Percentiles rank a stretch among this genome's conserved stretches.
Evolutionary conservation across 2,329 filamentous ascomycete species (phyloP).

Genomic region (Aspergillus uvarum): DNA sequence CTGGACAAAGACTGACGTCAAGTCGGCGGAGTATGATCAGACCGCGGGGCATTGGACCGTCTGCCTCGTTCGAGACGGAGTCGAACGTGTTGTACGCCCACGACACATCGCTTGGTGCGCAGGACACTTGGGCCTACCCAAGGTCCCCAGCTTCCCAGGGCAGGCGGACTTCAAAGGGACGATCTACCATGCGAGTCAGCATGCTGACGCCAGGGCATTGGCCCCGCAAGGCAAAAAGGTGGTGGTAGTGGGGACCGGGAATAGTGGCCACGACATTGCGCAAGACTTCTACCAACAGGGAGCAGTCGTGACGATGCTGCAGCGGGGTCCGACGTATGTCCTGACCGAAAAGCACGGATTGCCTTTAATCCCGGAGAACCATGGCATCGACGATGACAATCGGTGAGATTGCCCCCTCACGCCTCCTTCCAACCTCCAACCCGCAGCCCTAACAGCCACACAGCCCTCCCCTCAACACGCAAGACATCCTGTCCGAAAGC

Average conservation of each 20-base stretch:
- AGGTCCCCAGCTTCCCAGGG: not conserved
- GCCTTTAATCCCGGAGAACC: not conserved
- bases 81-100: not conserved
- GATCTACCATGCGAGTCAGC: conserved; percentile 1
- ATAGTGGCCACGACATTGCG: conserved; percentile 5
- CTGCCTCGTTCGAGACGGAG: not conserved
- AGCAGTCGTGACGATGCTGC: conserved; percentile 1
- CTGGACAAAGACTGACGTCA: not conserved
- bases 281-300: conserved; percentile 5
- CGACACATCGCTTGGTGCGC: not conserved
- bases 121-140: not conserved
- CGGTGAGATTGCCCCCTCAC: not conserved
- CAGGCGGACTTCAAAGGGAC: not conserved
- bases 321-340: conserved; percentile 1
- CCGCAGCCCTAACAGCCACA: no score
- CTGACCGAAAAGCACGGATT: not conserved
- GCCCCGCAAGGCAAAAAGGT: not conserved
- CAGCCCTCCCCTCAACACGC: not conserved
- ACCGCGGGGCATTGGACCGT: not conserved
- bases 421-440: no score
- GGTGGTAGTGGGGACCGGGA: conserved; percentile 4
- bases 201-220: not conserved
- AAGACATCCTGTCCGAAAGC: not conserved
- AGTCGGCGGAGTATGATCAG: not conserved
- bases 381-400: not conserved